phyloP scores from a whole-genome alignment of 164 flowering plant species.

The Magnolia sinica region DNA sequence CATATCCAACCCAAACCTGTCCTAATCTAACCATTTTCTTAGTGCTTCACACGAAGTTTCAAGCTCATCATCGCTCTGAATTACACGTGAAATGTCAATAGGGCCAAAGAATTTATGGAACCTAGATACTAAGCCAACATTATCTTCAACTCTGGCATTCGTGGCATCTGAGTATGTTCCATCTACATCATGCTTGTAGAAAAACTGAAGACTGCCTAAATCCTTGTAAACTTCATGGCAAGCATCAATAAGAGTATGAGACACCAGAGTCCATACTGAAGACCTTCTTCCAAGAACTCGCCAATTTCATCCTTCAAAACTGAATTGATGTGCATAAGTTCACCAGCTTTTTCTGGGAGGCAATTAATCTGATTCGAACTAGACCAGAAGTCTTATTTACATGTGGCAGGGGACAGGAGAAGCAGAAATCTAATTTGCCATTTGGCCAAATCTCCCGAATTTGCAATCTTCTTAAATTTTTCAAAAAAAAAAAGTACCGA shows the following conservation, averaged over 20 bases:
- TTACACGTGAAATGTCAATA: constrained; percentile 26
- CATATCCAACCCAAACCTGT: constrained; percentile 78
- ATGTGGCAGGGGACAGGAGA: too few species aligned
- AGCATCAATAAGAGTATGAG: constrained; percentile 47
- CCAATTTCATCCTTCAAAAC: constrained; percentile 54
- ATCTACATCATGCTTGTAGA: constrained; percentile 54
- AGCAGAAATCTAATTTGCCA: too few species aligned
- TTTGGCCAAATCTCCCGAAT: too few species aligned
- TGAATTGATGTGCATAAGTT: constrained; percentile 7
- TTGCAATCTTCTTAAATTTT: too few species aligned
- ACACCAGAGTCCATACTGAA: constrained; percentile 60
- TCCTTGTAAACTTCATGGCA: constrained; percentile 42
- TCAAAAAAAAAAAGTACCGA: too few species aligned
- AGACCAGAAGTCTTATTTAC: too few species aligned
- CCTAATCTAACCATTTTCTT: constrained; percentile 60
- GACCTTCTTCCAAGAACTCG: constrained; percentile 69
- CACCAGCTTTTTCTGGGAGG: constrained; percentile 20
- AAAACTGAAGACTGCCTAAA: constrained; percentile 42
- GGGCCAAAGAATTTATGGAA: constrained; percentile 40
- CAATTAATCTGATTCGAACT: constrained; percentile 11
- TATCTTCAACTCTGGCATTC: constrained; percentile 15
- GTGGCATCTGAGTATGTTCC: constrained; percentile 9
- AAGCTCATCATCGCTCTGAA: constrained; percentile 31
- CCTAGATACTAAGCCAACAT: constrained; percentile 34
- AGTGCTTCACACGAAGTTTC: constrained; percentile 27